A percentile compares a stretch with the other conserved stretches of the same genome.
Conservation (phyloP, 2,329 filamentous ascomycete species). For the Tolypocladium capitatum region DNA sequence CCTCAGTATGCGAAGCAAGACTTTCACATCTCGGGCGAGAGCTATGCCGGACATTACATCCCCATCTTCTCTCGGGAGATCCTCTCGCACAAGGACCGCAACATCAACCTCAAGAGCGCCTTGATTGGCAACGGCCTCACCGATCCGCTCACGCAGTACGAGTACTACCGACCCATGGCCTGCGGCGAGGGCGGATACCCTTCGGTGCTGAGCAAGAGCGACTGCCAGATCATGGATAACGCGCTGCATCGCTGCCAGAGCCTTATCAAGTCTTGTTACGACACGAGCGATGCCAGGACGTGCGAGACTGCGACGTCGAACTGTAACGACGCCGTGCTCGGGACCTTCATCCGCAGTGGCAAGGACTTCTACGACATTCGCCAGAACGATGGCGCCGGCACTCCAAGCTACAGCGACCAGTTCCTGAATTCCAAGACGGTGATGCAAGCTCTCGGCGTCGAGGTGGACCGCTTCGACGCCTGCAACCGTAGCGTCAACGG, state of each 20-base stretch:
- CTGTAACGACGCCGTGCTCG: conserved; percentile 92
- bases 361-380: conserved; percentile 92
- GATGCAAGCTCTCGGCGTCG: conserved; percentile 74
- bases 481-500: conserved; percentile 98
- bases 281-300: conserved; percentile 74
- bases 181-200: conserved; percentile 90
- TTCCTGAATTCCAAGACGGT: conserved; percentile 78
- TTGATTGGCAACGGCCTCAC: conserved; percentile 94
- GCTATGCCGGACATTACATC: conserved; percentile 90
- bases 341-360: conserved; percentile 82
- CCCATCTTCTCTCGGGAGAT: conserved; percentile 87
- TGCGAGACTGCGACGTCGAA: conserved; percentile 91
- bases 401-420: conserved; percentile 79
- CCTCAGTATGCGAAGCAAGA: conserved; percentile 85
- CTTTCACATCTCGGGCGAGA: conserved; percentile 96
- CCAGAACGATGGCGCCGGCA: conserved; percentile 69
- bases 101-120: conserved; percentile 93
- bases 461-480: conserved; percentile 77
- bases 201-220: conserved; percentile 61
- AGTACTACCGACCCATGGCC: conserved; percentile 92
- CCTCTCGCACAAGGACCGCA: conserved; percentile 81
- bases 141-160: conserved; percentile 83
- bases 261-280: conserved; percentile 83
- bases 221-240: conserved; percentile 84
- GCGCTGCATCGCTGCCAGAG: conserved; percentile 76